A percentile compares a stretch with the other conserved stretches of the same genome.
Conservation (phyloP, 352 stramenopile species). For the Globisporangium megalacanthum region DNA sequence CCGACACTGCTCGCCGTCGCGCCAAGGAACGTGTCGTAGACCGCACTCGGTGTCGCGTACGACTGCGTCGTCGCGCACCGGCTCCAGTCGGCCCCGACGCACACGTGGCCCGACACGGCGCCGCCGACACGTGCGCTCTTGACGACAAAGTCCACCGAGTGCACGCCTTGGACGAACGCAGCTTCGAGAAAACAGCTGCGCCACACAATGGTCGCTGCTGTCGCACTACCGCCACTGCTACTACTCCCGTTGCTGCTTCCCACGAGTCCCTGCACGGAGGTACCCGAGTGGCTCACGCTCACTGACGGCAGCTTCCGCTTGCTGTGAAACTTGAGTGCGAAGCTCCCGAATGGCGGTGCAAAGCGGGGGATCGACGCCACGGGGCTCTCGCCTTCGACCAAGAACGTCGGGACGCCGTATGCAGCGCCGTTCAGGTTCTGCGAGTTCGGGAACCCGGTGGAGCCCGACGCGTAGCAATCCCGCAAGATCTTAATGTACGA, state of each 20-base stretch:
- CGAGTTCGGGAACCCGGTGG: conserved; percentile 75
- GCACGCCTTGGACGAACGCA: conserved; percentile 55
- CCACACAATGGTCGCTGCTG: conserved; percentile 29
- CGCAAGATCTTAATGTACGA: conserved; percentile 85
- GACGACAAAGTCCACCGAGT: conserved; percentile 73
- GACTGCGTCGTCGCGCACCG: conserved; percentile 7
- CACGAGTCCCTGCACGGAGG: conserved; percentile 40
- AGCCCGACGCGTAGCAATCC: conserved; percentile 83
- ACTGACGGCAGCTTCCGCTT: conserved; percentile 59
- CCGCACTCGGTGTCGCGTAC: conserved; percentile 4
- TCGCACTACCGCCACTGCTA: too few species aligned
- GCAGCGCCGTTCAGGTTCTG: conserved; percentile 82
- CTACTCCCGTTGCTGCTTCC: conserved; percentile 19
- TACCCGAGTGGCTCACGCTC: conserved; percentile 69
- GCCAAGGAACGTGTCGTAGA: conserved; percentile 41
- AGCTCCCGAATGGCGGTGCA: conserved; percentile 47
- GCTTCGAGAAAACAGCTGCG: conserved; percentile 61
- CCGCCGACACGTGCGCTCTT: conserved; percentile 66
- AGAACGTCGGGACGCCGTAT: conserved; percentile 82
- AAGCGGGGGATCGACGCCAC: conserved; percentile 58
- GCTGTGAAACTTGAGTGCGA: conserved; percentile 53
- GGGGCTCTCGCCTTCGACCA: conserved; percentile 73
- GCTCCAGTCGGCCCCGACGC: conserved; percentile 64
- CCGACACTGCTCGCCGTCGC: conserved; percentile 48
- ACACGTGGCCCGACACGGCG: conserved; percentile 66